These are phyloP conservation scores for Neurospora sp. DNA, from an alignment of 2,329 filamentous ascomycete species.

Conservation along the genomic window DNA sequence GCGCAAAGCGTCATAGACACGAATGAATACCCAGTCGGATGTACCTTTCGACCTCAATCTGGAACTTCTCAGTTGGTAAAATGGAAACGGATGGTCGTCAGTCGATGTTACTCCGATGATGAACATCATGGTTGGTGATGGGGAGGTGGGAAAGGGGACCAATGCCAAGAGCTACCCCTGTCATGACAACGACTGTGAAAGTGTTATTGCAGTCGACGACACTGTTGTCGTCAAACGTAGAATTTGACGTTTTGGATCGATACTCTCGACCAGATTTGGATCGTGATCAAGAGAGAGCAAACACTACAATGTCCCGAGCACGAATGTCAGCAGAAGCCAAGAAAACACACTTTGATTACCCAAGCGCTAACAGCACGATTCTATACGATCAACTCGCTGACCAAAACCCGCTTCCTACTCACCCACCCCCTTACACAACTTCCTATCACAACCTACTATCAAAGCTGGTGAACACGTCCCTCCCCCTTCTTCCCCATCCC, in stretches of 20 bases:
- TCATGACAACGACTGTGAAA: neutral
- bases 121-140: neutral
- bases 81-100: neutral
- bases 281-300: too few relatives aligned
- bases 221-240: neutral
- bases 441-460: neutral
- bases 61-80: neutral
- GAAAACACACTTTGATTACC: neutral
- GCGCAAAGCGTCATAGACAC: neutral
- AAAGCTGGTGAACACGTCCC: neutral
- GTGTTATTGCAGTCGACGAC: neutral
- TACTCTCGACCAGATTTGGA: neutral
- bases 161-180: neutral
- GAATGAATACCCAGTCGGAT: neutral
- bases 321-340: neutral
- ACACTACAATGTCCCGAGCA: neutral
- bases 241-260: neutral
- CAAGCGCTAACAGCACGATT: neutral
- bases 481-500: neutral
- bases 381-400: neutral
- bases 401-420: neutral
- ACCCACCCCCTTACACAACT: neutral
- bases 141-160: neutral
- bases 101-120: neutral
- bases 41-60: neutral